Percentiles rank a stretch among this genome's conserved stretches.
Evolutionary conservation across 164 flowering plant genomes (phyloP).

Genomic region (Malania oleifera): DNA sequence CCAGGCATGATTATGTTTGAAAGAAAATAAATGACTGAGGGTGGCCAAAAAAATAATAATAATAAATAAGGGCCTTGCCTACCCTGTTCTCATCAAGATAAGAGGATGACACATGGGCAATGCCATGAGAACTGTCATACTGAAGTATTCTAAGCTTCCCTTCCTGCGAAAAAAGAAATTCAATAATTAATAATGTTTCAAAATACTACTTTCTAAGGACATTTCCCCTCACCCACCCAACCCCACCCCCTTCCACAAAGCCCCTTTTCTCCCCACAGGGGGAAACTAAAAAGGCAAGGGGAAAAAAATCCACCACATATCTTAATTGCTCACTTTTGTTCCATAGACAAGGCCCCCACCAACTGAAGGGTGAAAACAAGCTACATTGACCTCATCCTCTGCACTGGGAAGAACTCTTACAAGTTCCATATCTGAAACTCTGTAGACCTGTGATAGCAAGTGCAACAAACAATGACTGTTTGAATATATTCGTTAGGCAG

Average conservation of each 20-base stretch:
- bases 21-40: too few relatives aligned
- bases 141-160: constrained; percentile 91
- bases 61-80: not conserved
- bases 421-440: constrained; percentile 99
- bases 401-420: constrained; percentile 94
- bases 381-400: constrained; percentile 99
- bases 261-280: too few relatives aligned
- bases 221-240: too few relatives aligned
- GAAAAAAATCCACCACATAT: not conserved
- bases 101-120: constrained; percentile 26
- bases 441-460: constrained; percentile 54
- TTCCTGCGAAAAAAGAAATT: constrained; percentile 49
- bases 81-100: constrained; percentile 41
- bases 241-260: too few relatives aligned
- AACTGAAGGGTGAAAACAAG: constrained; percentile 93
- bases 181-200: not conserved
- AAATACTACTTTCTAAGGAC: too few relatives aligned
- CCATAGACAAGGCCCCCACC: constrained; percentile 99
- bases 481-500: too few relatives aligned
- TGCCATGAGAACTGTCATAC: constrained; percentile 47
- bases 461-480: too few relatives aligned
- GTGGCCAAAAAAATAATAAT: not conserved
- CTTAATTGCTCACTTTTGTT: constrained; percentile 59
- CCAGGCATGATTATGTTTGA: not conserved
- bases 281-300: not conserved